phyloP scores from a whole-genome alignment of 768 basidiomycete genomes.

The Pleurotus platypus region DNA sequence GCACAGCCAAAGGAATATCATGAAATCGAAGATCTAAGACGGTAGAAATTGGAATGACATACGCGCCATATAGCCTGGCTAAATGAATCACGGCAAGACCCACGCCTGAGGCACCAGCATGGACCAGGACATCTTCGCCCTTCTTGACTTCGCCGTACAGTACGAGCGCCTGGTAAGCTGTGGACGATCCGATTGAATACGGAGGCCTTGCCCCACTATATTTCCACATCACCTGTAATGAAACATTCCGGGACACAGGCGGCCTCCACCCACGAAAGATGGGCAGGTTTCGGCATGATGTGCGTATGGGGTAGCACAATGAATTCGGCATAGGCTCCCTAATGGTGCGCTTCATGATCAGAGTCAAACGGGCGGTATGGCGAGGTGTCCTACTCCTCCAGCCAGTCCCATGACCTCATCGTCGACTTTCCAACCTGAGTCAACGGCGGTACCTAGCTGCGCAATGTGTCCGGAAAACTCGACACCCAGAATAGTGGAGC shows the following conservation, averaged over 20 bases:
- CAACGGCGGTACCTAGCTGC: constrained; percentile 45
- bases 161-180: constrained; percentile 51
- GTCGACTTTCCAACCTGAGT: constrained; percentile 49
- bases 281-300: constrained; percentile 68
- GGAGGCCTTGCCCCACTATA: background rate
- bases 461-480: constrained; percentile 77
- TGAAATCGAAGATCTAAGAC: background rate
- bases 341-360: background rate
- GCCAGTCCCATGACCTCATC: constrained; percentile 80
- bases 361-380: background rate
- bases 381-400: constrained; percentile 61
- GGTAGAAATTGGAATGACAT: constrained; percentile 27
- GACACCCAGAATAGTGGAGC: constrained; percentile 75
- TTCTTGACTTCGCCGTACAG: constrained; percentile 64
- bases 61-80: constrained; percentile 73
- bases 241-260: constrained; percentile 88
- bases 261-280: constrained; percentile 80
- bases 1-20: background rate
- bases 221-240: constrained; percentile 60
- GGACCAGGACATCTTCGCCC: constrained; percentile 78
- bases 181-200: background rate
- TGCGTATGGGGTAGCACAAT: constrained; percentile 64
- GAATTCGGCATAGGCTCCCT: constrained; percentile 94
- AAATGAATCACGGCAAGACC: constrained; percentile 87
- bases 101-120: constrained; percentile 90